Evolutionary conservation across 2,329 filamentous ascomycete species (phyloP).

Genomic region (Hymenoscyphus fructigenus): DNA sequence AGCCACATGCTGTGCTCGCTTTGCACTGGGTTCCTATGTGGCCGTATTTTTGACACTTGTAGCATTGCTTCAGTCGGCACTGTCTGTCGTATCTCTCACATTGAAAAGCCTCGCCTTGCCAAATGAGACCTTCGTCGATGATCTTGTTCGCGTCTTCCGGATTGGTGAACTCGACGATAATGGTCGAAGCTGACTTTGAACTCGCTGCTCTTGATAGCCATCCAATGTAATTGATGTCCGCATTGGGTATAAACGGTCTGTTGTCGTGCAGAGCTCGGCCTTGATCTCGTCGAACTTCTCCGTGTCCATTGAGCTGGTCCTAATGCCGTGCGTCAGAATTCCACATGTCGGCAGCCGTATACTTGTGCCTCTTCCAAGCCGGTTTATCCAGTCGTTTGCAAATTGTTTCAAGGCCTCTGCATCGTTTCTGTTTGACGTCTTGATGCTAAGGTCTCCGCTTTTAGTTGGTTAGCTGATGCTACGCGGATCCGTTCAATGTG

Average conservation of each 20-base stretch:
- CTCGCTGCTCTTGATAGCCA: background rate
- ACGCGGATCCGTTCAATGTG: constrained; percentile 15
- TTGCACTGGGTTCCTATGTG: constrained; percentile 24
- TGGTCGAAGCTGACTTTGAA: constrained; percentile 12
- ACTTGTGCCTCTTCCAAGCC: constrained; percentile 14
- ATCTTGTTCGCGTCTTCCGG: constrained; percentile 16
- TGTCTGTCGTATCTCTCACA: constrained; percentile 19
- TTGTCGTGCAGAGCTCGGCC: no score
- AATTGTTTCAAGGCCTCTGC: constrained; percentile 14
- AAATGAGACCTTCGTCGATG: constrained; percentile 17
- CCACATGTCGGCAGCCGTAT: constrained; percentile 19
- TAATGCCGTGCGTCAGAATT: constrained; percentile 16
- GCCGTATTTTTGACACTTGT: constrained; percentile 22
- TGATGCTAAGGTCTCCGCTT: constrained; percentile 21
- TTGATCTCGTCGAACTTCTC: constrained; percentile 15
- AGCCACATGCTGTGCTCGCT: constrained; percentile 18
- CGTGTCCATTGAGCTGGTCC: constrained; percentile 14
- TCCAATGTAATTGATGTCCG: no score
- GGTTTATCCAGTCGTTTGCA: no score
- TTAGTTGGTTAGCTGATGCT: constrained; percentile 16
- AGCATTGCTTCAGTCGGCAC: constrained; percentile 20
- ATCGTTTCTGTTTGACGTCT: constrained; percentile 13
- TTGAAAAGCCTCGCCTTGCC: constrained; percentile 11
- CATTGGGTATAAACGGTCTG: no score
- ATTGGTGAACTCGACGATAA: constrained; percentile 15